A percentile compares a stretch with the other conserved stretches of the same genome.
Evolutionary conservation across 805 yeast species (phyloP).

Genomic region (Candida maltosa): DNA sequence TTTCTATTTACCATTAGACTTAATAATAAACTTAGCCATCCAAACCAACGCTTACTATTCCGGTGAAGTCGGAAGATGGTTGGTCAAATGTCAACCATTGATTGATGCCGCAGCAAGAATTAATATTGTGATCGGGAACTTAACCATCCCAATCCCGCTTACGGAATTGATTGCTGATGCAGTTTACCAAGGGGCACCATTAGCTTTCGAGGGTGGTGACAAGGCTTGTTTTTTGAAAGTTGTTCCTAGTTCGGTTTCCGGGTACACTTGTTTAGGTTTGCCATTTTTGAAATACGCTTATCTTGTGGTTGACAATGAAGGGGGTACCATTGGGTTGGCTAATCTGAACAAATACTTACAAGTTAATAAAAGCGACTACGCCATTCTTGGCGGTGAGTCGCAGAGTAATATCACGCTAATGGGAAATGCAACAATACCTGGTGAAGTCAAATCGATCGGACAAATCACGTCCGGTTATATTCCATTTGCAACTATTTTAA

Average conservation of each 20-base stretch:
- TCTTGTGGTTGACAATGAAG: slow-evolving; percentile 64
- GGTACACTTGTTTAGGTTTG: slow-evolving; percentile 56
- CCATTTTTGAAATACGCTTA: slow-evolving; percentile 52
- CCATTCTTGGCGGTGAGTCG: no score
- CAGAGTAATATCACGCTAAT: neutral
- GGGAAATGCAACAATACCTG: neutral
- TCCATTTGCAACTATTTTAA: slow-evolving; percentile 44
- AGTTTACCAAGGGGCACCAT: slow-evolving; percentile 24
- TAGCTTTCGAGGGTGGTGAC: slow-evolving; percentile 52
- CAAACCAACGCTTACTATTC: slow-evolving; percentile 68
- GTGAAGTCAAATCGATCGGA: slow-evolving; percentile 11
- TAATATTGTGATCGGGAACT: slow-evolving; percentile 50
- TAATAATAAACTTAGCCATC: slow-evolving; percentile 59
- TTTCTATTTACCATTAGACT: slow-evolving; percentile 52
- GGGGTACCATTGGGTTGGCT: slow-evolving; percentile 53
- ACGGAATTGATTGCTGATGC: slow-evolving; percentile 43
- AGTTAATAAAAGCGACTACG: slow-evolving; percentile 1
- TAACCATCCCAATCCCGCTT: slow-evolving; percentile 49
- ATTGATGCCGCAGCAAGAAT: slow-evolving; percentile 47
- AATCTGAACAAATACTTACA: slow-evolving; percentile 31
- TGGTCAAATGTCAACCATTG: slow-evolving; percentile 55
- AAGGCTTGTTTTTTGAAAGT: slow-evolving; percentile 56
- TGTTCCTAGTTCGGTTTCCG: slow-evolving; percentile 44
- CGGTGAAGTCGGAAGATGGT: slow-evolving; percentile 48
- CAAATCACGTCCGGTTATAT: slow-evolving; percentile 40